Base-by-base conservation (phyloP, 2,329 filamentous ascomycete genomes). In the Trichophyton equinum region DNA sequence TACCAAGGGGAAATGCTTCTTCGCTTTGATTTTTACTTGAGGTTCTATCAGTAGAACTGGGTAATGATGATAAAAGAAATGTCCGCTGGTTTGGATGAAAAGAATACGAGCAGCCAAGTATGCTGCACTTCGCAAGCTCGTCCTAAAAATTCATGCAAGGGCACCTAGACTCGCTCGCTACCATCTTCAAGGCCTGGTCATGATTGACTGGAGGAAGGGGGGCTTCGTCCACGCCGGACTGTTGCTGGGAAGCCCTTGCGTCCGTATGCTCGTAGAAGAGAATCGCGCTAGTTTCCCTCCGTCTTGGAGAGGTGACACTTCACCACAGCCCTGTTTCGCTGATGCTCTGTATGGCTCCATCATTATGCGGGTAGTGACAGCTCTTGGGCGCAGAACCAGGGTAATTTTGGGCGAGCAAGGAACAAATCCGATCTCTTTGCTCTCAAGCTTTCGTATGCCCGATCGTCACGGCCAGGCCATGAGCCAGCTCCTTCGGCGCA, bases 381-480 rank as follows among this genome's bases (percentile, higher is more conserved):
- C 9, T 7, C 6, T 30, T 55, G 51, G 51, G 15, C 6, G n/a
- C 11, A 33, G 27, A 55, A n/a, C 27, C 51, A 55, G 51, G 18
- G 51, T 36, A 55, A 55, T 55, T 55, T 55, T 20, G 27, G 33
- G 51, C 51, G 51, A 55, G 51, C 51, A 55, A 20, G 51, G 51
- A 55, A 27, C 51, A 33, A 55, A 55, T 55, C 51, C 11, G 6
- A 38, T 55, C 51, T n/a, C n/a, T 33, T 20, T 18, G 20, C 22
- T 36, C 11, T 18, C 15, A 27, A 55, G 27, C 51, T 55, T 15
- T 55, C 51, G 15, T 36, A 55, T 27, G 27, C 18, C 20, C n/a
- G 51, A 55, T 55, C 51, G 27, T 20, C 51, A 55, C 13, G 13
- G 27, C 51, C 18, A 36, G 51, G 13, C 27, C 47, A 30, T 7